Evolutionary conservation across 2,329 filamentous ascomycete genomes (phyloP), one percentile per base, ranked within the genome.

Genomic region (Tolypocladium album): DNA sequence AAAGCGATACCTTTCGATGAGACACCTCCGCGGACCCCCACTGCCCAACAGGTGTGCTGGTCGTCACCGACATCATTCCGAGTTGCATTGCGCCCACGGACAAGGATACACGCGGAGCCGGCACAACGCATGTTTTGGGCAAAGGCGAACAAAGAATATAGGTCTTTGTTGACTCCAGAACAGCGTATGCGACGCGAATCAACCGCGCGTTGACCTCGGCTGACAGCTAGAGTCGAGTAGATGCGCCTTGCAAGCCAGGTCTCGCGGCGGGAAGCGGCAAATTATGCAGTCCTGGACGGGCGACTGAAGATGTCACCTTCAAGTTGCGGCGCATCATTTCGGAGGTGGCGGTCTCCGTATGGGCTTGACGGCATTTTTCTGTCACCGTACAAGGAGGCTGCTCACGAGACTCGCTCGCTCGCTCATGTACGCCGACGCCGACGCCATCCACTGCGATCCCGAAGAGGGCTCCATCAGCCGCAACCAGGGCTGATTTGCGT

Each of bases 371-470:
- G 22, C 27, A 27, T 12, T 42, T n/a, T 24, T 40, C n/a, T 20
- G 36, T 42, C 55, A 20, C 24, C 36, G 38, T 55, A 52, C 58
- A 57, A 40, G 47, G 47, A 13, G 45, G 34, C 36, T 56, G 58
- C 58, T 57, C 61, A 62, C 58, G 61, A 61, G 62, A 61, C 61
- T 34, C 42, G 27, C n/a, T 55, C 42, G 27, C n/a, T 55, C 38
- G 47, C 20, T 47, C n/a, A 61, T 60, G 62, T 63, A 64, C 22
- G 62, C 53, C 61, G 59, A 60, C 62, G 58, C 22, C 42, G 39
- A 39, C 6, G 34, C 42, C n/a, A 36, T 36, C 34, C 42, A 31
- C 22, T 12, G 22, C 56, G 31, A 39, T 20, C 31, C 42, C 24
- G 13, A 42, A 24, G 24, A 12, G 27, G 47, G 38, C 8, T 15